A percentile compares a stretch with the other conserved stretches of the same genome.
Conservation (phyloP, 768 basidiomycete species). For the Boletus pseudo-olivaceus region DNA sequence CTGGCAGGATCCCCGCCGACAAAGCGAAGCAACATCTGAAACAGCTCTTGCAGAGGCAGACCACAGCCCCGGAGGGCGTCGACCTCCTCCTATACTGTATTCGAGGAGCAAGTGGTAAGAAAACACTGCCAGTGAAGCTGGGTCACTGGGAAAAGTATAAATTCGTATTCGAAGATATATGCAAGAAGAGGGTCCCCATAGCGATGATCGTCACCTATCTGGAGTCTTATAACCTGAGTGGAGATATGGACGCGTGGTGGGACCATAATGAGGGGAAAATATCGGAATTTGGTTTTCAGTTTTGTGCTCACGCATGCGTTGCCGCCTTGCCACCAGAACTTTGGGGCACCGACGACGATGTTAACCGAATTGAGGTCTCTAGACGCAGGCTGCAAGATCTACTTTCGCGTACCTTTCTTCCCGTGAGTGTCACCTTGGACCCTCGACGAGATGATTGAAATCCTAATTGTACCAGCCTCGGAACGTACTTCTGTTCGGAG, state of each 20-base stretch:
- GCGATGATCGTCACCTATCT: constrained; percentile 28
- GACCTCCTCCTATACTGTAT: constrained; percentile 29
- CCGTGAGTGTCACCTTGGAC: constrained; percentile 10
- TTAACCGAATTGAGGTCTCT: constrained; percentile 9
- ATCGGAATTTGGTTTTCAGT: constrained; percentile 27
- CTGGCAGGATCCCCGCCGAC: constrained; percentile 13
- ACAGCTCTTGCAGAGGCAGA: constrained; percentile 26
- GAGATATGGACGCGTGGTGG: constrained; percentile 38
- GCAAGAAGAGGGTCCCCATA: constrained; percentile 23
- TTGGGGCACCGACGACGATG: neutral
- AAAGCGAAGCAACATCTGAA: constrained; percentile 19
- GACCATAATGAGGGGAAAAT: constrained; percentile 25
- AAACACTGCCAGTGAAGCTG: constrained; percentile 12
- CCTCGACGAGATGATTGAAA: neutral
- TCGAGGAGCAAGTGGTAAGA: constrained; percentile 20
- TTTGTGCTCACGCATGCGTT: constrained; percentile 37
- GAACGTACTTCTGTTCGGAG: constrained; percentile 19
- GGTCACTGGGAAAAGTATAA: constrained; percentile 19
- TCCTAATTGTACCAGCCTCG: constrained; percentile 10
- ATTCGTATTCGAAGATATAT: constrained; percentile 23
- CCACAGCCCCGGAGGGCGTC: constrained; percentile 16
- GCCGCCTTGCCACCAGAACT: constrained; percentile 17
- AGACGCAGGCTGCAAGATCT: constrained; percentile 8
- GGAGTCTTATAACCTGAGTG: constrained; percentile 22
- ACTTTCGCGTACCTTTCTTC: constrained; percentile 2